Evolutionary conservation across 2,329 filamentous ascomycete species (phyloP), one percentile per base, ranked within the genome.

Genomic region (Knoxdaviesia proteae): DNA sequence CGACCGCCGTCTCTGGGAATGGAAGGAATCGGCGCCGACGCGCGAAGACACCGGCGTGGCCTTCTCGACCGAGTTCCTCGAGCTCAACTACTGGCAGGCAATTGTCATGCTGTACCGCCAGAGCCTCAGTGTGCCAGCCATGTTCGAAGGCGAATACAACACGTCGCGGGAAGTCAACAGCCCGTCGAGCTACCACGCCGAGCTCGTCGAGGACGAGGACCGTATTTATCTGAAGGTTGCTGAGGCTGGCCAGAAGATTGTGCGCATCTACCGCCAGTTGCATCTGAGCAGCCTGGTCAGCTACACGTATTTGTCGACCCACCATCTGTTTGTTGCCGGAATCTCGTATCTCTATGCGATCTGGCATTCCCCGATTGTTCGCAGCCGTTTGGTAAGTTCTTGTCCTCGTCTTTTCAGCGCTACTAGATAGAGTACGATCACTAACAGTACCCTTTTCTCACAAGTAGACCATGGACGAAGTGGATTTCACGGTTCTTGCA

Each of bases 11-110:
- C 61, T 96, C 37, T 77, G 76, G 49, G 77, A 88, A 50, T 96
- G 88, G 90, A 90, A 88, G 56, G 75, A 77, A 32, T 77, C 76
- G 5, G 80, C 86, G 1, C 90, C 88, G 0, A 78, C 72, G 0
- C 77, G 80, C 47, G 61, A 72, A 29, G 76, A 90, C 45, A 93
- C 84, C 0, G 87, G 87, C 1, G 90, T 96, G 3, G 76, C 76
- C 4, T 96, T 96, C 56, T 86, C 82, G 0, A 77, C 83, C 1
- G 80, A 94, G 44, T 94, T 96, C 52, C 61, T 94, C 5, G 84
- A 94, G 52, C 68, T 96, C 47, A 96, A 96, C 58, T 96, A 96
- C 59, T 96, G 88, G 87, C 88, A 94, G 57, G 84, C 86, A 4
- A 77, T 96, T 47, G 92, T 94, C 50, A 86, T 94, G 79, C 71